Percentiles rank a stretch among this genome's conserved stretches.
phyloP scores from a whole-genome alignment of 441 rosid genomes.

The Flueggea neowawraea region DNA sequence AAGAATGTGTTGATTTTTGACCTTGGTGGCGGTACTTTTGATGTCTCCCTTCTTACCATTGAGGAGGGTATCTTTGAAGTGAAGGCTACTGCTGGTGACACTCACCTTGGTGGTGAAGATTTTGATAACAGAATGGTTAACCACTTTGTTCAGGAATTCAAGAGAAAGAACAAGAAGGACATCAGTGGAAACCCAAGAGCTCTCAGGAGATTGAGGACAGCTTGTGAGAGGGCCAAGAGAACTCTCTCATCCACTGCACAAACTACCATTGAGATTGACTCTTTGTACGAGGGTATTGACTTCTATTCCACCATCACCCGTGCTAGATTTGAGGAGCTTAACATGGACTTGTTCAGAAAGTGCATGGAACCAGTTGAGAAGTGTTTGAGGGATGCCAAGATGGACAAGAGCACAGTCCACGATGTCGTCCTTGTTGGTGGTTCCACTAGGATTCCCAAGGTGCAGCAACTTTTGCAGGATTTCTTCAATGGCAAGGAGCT shows the following conservation, averaged over 20 bases:
- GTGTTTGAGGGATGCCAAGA: slow-evolving; percentile 73
- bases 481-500: slow-evolving; percentile 29
- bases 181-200: slow-evolving; percentile 68
- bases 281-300: slow-evolving; percentile 60
- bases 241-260: slow-evolving; percentile 51
- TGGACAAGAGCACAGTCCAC: slow-evolving; percentile 66
- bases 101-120: slow-evolving; percentile 75
- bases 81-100: slow-evolving; percentile 71
- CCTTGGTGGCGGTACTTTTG: slow-evolving; percentile 48
- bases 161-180: slow-evolving; percentile 76
- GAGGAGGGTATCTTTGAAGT: slow-evolving; percentile 79
- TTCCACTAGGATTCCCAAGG: slow-evolving; percentile 79
- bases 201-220: slow-evolving; percentile 58
- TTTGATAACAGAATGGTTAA: slow-evolving; percentile 77
- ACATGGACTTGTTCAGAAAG: slow-evolving; percentile 72
- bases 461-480: slow-evolving; percentile 73
- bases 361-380: slow-evolving; percentile 87
- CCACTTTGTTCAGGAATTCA: slow-evolving; percentile 70
- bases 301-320: slow-evolving; percentile 61
- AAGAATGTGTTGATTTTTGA: slow-evolving; percentile 72
- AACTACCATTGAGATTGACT: slow-evolving; percentile 14
- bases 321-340: slow-evolving; percentile 19
- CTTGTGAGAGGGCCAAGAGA: slow-evolving; percentile 30
- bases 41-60: slow-evolving; percentile 71
- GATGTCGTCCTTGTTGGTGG: slow-evolving; percentile 88